phyloP scores from a whole-genome alignment of 352 stramenopile species.

The Pythium pyrilobum region DNA sequence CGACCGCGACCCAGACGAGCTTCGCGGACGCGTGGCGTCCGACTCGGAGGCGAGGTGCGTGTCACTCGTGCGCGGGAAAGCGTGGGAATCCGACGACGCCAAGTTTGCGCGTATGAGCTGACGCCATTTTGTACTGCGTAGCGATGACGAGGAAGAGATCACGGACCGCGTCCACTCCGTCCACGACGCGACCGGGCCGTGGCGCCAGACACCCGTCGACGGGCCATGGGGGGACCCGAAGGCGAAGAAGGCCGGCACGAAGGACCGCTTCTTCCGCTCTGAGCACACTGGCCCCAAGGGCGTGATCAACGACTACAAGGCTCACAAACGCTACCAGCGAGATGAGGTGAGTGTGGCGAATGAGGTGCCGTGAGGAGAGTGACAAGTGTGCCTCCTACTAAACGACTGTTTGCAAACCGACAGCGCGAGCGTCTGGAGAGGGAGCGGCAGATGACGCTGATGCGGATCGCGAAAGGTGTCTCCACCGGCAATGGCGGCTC shows the following conservation, averaged over 20 bases:
- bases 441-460: slow-evolving; percentile 45
- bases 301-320: slow-evolving; percentile 80
- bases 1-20: slow-evolving; percentile 68
- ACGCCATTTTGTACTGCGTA: slow-evolving; percentile 1
- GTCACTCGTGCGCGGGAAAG: slow-evolving; percentile 13
- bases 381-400: background rate
- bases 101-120: background rate
- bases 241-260: slow-evolving; percentile 13
- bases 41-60: slow-evolving; percentile 71
- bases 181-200: slow-evolving; percentile 62
- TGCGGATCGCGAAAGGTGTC: slow-evolving; percentile 59
- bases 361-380: background rate
- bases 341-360: slow-evolving; percentile 32
- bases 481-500: slow-evolving; percentile 7
- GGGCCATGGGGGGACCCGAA: slow-evolving; percentile 46
- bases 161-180: slow-evolving; percentile 64
- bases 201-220: slow-evolving; percentile 45
- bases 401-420: background rate
- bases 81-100: no score
- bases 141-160: slow-evolving; percentile 46
- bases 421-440: slow-evolving; percentile 40
- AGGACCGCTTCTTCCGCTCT: slow-evolving; percentile 48
- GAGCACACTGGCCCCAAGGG: slow-evolving; percentile 75
- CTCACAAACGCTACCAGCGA: slow-evolving; percentile 53
- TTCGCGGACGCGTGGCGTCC: slow-evolving; percentile 40